Percentiles rank a stretch among this genome's conserved stretches.
phyloP scores from a whole-genome alignment of 2,329 filamentous ascomycete genomes.

The Fusarium oxysporum region DNA sequence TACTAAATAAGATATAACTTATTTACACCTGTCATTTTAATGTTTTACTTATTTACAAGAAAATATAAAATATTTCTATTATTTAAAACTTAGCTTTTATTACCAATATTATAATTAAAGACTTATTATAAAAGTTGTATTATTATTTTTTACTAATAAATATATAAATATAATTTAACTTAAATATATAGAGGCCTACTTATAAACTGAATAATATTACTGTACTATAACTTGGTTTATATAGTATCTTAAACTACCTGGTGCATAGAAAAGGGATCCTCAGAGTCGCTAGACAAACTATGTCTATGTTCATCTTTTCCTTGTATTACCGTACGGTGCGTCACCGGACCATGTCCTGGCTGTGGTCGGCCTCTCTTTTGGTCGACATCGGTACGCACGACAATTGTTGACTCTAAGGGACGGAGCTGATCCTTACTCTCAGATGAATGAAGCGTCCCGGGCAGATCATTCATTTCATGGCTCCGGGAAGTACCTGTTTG shows the following conservation, averaged over 20 bases:
- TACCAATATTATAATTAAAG: too few species aligned
- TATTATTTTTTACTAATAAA: too few species aligned
- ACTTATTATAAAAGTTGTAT: too few species aligned
- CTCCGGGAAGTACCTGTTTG: neutral
- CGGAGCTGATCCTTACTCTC: neutral
- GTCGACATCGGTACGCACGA: neutral
- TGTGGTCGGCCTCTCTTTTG: neutral
- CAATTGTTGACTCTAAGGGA: neutral
- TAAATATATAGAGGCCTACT: too few species aligned
- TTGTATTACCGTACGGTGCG: neutral
- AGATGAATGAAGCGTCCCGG: neutral
- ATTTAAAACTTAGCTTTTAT: too few species aligned
- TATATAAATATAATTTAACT: too few species aligned
- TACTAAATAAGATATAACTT: too few species aligned
- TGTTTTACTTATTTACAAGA: too few species aligned
- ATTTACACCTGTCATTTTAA: too few species aligned
- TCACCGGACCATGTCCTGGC: neutral
- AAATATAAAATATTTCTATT: too few species aligned
- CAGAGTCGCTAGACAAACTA: neutral
- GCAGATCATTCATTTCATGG: neutral
- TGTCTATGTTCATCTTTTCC: neutral
- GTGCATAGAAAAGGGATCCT: neutral
- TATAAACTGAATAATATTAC: too few species aligned
- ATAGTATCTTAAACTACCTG: neutral
- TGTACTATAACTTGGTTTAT: fast-evolving